Base-by-base conservation (phyloP, 2,329 filamentous ascomycete genomes). In the Podosphaera xanthii region DNA sequence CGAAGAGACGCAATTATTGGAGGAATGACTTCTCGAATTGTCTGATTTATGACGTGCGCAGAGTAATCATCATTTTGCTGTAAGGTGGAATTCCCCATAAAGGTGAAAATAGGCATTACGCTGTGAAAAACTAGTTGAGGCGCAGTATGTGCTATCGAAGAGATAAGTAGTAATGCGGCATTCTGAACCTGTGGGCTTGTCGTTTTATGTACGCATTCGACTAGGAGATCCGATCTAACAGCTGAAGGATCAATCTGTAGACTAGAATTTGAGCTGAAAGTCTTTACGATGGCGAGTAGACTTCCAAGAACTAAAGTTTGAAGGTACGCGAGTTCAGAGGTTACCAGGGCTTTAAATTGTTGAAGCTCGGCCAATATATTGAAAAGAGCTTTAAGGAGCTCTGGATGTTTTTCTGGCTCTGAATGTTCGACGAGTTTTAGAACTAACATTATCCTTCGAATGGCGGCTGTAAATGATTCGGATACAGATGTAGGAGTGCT, bases 71-170 rank as follows among this genome's bases (percentile, higher is more conserved):
- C 94, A 65, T 87, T 88, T 72, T 96, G 91, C 56, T 87, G 83
- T 57, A 98, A 77, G 30, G 96, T 84, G 2, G 87, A 95, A 50
- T 84, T 86, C 49, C 91, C 89, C 84, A 97, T 96, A 69, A 97
- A 96, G 0, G 92, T 97, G 72, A 98, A 98, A 58, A 98, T 91
- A 10, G 92, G 92, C 92, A 98, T 98, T 59, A 98, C 87, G 65
- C 89, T 96, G 72, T 98, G 91, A 60, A 98, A 77, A 2, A 98
- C 87, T 55, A 94, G 75, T 69, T 95, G 90, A 0, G 94, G 92
- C 0, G 88, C 87, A 64, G 90, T 86, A 46, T 84, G 84, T 31
- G 92, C 91, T 48, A 98, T 76, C 60, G 83, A 85, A 33, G 91
- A 89, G 60, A 97, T 87, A 34, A 98, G 76, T 7, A 97, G 79